Evolutionary conservation across 257 asterid species (phyloP).

Genomic region (Mentha longifolia): DNA sequence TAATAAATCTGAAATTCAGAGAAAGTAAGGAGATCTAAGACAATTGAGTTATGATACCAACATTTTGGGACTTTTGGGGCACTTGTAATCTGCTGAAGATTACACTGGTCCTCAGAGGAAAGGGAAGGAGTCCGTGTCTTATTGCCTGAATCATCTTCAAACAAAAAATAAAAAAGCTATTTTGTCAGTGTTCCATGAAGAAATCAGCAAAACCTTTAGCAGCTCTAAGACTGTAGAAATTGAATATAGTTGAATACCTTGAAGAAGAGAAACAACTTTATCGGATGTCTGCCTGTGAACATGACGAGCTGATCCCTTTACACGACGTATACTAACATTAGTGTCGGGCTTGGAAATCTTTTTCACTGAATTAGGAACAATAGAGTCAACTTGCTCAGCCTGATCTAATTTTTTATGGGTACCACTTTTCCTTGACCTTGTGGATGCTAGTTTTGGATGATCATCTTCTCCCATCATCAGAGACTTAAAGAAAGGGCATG

Average conservation of each 20-base stretch:
- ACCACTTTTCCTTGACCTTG: conserved; percentile 52
- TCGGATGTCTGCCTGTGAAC: conserved; percentile 37
- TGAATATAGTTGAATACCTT: conserved; percentile 51
- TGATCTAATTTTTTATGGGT: conserved; percentile 37
- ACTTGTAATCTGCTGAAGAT: conserved; percentile 43
- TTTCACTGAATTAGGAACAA: conserved; percentile 30
- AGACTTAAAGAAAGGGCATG: conserved; percentile 49
- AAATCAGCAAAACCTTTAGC: conserved; percentile 2
- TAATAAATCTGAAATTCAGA: conserved; percentile 16
- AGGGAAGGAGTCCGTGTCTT: conserved; percentile 34
- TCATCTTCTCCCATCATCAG: conserved; percentile 41
- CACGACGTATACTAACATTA: conserved; percentile 38
- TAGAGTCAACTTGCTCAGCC: conserved; percentile 35
- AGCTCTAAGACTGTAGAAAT: conserved; percentile 26
- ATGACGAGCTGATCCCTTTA: conserved; percentile 40
- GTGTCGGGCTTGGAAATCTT: conserved; percentile 36
- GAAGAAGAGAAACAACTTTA: conserved; percentile 43
- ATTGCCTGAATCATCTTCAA: conserved; percentile 46
- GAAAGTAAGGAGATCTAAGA: conserved; percentile 21
- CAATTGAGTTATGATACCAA: conserved; percentile 39
- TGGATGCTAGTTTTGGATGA: conserved; percentile 42
- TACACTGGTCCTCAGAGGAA: conserved; percentile 32
- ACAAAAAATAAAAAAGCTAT: conserved; percentile 23
- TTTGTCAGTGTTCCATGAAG: conserved; percentile 30
- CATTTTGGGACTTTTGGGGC: conserved; percentile 54